phyloP scores from a whole-genome alignment of 108 stramenopile species.

The Fistulifera pelliculosa region DNA sequence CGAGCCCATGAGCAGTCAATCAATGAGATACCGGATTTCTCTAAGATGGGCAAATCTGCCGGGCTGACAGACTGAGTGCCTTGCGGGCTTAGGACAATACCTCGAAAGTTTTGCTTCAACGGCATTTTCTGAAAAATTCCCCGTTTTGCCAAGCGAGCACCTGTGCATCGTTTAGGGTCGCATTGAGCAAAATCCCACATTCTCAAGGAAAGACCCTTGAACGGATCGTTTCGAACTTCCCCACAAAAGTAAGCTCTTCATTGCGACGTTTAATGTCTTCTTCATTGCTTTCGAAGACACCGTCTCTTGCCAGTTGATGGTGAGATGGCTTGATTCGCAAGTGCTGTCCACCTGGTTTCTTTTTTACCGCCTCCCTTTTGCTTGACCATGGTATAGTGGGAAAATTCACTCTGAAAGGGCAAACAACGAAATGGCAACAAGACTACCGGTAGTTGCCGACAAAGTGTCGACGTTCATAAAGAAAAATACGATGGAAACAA shows the following conservation, averaged over 20 bases:
- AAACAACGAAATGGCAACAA: too few species aligned
- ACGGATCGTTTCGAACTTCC: slow-evolving; percentile 21
- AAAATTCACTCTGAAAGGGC: too few species aligned
- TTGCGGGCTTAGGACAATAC: slow-evolving; percentile 90
- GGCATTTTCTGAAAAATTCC: slow-evolving; percentile 73
- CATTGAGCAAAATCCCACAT: slow-evolving; percentile 99
- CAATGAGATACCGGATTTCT: slow-evolving; percentile 76
- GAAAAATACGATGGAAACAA: too few species aligned
- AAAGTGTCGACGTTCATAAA: too few species aligned
- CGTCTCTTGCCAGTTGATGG: too few species aligned
- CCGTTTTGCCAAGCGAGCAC: slow-evolving; percentile 76
- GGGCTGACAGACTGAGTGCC: slow-evolving; percentile 85
- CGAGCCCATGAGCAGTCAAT: slow-evolving; percentile 98
- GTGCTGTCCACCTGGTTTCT: too few species aligned
- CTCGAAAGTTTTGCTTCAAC: slow-evolving; percentile 80
- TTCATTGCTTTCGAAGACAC: slow-evolving; percentile 2
- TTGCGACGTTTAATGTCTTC: slow-evolving; percentile 37
- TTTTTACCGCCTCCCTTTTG: too few species aligned
- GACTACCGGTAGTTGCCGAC: too few species aligned
- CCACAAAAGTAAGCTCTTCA: slow-evolving; percentile 11
- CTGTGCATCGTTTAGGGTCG: slow-evolving; percentile 96
- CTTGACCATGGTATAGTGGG: too few species aligned
- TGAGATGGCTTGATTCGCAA: too few species aligned
- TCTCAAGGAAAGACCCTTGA: slow-evolving; percentile 52
- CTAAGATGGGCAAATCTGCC: slow-evolving; percentile 67